phyloP scores from a whole-genome alignment of 1,139 yeast species.

The Suzukiozyma palmioleophila region DNA sequence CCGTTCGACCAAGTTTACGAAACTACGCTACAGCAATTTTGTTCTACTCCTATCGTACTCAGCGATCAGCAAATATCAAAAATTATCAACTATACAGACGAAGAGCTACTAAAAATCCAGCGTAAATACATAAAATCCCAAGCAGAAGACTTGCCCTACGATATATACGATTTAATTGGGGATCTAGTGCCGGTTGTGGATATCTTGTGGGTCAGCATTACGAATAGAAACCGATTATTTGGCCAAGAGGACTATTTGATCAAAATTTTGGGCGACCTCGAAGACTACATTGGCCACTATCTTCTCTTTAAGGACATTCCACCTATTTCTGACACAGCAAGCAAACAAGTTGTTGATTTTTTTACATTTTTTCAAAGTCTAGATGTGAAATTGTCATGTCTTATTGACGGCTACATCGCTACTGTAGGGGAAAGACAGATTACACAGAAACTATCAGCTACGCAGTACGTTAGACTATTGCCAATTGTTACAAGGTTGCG shows the following conservation, averaged over 20 bases:
- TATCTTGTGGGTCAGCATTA: constrained; percentile 54
- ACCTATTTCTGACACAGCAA: constrained; percentile 1
- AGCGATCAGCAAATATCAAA: constrained; percentile 51
- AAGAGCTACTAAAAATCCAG: constrained; percentile 52
- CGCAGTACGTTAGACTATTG: constrained; percentile 44
- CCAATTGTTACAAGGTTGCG: constrained; percentile 47
- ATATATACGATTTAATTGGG: constrained; percentile 35
- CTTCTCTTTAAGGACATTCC: constrained; percentile 9
- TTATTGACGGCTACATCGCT: constrained; percentile 35
- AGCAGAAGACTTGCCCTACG: constrained; percentile 29
- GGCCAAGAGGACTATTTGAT: constrained; percentile 62
- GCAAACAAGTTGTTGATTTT: constrained; percentile 14
- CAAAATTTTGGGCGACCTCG: constrained; percentile 60
- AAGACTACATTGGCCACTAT: constrained; percentile 55
- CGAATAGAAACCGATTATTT: constrained; percentile 24
- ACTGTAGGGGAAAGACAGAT: neutral
- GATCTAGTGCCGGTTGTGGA: constrained; percentile 47
- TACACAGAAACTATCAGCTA: constrained; percentile 24
- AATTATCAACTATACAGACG: constrained; percentile 59
- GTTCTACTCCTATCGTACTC: constrained; percentile 7
- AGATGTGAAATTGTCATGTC: constrained; percentile 37
- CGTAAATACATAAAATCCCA: constrained; percentile 62
- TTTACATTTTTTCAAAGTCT: constrained; percentile 39
- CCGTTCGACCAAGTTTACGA: constrained; percentile 27
- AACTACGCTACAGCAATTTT: constrained; percentile 5